Evolutionary conservation across 139 green algal genomes (phyloP).

Genomic region (Deuterostichococcus epilithicus): DNA sequence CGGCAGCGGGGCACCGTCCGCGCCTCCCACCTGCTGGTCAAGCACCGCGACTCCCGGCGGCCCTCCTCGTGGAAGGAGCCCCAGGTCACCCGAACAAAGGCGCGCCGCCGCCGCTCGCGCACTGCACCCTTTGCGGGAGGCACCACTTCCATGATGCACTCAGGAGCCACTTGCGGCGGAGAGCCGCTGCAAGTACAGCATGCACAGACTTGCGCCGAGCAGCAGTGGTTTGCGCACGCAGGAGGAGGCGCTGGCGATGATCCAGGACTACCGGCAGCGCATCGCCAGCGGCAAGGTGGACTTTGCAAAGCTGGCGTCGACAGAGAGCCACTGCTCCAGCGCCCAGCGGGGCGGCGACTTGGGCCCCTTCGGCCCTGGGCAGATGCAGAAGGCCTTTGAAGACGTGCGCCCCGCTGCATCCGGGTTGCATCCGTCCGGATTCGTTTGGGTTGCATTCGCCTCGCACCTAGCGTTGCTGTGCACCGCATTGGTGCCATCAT

Average conservation of each 20-base stretch:
- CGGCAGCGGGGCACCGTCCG: constrained; percentile 34
- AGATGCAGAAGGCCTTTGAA: constrained; percentile 89
- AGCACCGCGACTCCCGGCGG: constrained; percentile 66
- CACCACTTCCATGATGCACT: no score
- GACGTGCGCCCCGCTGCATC: constrained; percentile 21
- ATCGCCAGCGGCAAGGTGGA: constrained; percentile 41
- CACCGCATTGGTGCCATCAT: no score
- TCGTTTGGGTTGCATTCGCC: neutral
- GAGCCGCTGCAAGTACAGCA: no score
- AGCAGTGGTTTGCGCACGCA: neutral
- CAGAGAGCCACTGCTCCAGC: constrained; percentile 82
- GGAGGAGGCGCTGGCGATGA: constrained; percentile 79
- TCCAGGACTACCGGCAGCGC: constrained; percentile 55
- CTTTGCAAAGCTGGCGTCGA: constrained; percentile 66
- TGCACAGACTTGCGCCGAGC: no score
- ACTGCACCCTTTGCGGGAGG: neutral
- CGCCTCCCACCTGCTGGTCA: constrained; percentile 82
- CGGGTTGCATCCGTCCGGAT: neutral
- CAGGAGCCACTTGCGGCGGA: no score
- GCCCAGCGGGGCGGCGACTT: constrained; percentile 76
- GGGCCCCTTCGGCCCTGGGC: constrained; percentile 72
- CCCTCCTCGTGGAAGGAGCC: constrained; percentile 81
- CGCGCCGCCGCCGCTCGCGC: neutral
- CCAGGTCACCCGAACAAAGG: constrained; percentile 57
- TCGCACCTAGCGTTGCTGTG: neutral